Base-by-base conservation (phyloP, 331 rosid species). In the Quercus tomentella region DNA sequence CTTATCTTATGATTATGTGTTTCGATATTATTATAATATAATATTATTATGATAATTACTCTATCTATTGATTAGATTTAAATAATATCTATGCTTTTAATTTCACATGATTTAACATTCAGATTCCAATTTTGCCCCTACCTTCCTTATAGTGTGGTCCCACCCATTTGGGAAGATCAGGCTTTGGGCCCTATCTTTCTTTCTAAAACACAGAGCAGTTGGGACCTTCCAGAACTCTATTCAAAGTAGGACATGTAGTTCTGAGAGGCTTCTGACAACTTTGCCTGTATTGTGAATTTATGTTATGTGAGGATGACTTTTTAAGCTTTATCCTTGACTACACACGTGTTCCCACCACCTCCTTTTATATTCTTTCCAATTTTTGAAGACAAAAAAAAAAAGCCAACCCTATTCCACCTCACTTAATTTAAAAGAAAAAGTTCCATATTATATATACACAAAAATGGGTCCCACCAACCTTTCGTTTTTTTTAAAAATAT, bases 271-370 rank as follows among this genome's bases (percentile, higher is more conserved):
- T 86, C 88, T 81, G 86, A 81, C 81, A 79, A 71, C 54, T 49
- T 49, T 49, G 17, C 54, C 54, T 49, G 16, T 3, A 49, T 49
- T 49, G 54, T 49, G 54, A 49, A 49, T 49, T 49, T 49, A 49
- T 49, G 54, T 49, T 49, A 12, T 77, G 89, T 84, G 74, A 79
- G 78, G 81, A 73, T 82, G 88, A 61, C 71, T 67, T 81, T 80
- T 75, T 52, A 77, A 31, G 68, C 78, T 35, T 68, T 37, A 81
- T 57, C 80, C 78, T 67, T 21, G 76, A 56, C 43, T 54, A 4
- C 83, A 78, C 90, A 87, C 91, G 91, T 87, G 91, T 84, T 67
- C 62, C 14, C 69, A 35, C 75, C 14, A 35, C 77, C 14, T 80
- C 52, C 63, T 51, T 26, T 7, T 63, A 26, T 37, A 62, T 68